Evolutionary conservation across 768 basidiomycete genomes (phyloP), one percentile per base, ranked within the genome.

Genomic region (Phylloporus rhodoxanthus): DNA sequence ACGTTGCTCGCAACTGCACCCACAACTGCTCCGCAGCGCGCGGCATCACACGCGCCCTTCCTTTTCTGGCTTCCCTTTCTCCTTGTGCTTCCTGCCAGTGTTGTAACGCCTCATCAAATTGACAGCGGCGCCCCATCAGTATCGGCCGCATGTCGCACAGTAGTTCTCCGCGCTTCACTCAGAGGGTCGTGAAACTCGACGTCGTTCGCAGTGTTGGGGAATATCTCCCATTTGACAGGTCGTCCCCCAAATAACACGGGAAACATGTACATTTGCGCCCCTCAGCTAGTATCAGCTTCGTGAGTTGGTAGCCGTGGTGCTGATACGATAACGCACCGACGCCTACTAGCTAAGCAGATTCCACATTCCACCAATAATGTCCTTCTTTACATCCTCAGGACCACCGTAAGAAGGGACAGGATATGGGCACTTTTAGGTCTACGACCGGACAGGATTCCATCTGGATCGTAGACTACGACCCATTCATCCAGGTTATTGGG

Each of bases 1-100:
- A 60, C 58, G 43, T 53, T 62, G 44, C 5, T 56, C 40, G 26
- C 32, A 17, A 11, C 26, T 14, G 15, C 32, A 17, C 9, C 39
- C 28, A 25, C 20, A 21, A 36, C 11, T 11, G 8, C 11, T 41
- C 8, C 41, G 43, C 36, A 36, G 48, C 39, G 32, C 25, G 15
- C 17, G 19, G 30, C 41, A 19, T 23, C 9, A 23, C 19, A 25
- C 30, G 36, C 37, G 29, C 40, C 52, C 37, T 44, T 46, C 50
- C 48, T 37, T 48, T 60, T 58, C 7, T 2, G 14, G 53, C 26
- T 10, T 36, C 30, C 23, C 28, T 43, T 26, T 10, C 21, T 19
- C 50, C 38, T 8, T 11, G 34, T 43, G 29, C 36, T 46, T 28
- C 26, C 36, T 29, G 19, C n/a, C n/a, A n/a, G n/a, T n/a, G n/a